Evolutionary conservation across 495 filamentous ascomycete species (phyloP).

Genomic region (Trichoderma erinaceum): DNA sequence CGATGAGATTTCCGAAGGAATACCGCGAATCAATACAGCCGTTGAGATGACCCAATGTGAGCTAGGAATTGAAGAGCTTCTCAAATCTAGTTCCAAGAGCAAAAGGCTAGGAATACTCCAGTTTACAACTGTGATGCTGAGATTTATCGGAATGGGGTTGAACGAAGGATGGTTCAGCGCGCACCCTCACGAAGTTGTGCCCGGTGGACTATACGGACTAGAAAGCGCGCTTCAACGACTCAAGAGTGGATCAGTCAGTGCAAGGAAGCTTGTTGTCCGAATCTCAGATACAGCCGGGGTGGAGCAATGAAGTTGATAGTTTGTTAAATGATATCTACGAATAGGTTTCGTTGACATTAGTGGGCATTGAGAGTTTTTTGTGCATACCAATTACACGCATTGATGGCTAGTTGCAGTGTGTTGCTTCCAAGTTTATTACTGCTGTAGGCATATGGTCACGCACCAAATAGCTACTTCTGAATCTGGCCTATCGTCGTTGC

Average conservation of each 20-base stretch:
- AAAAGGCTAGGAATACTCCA: not conserved
- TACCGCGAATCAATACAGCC: conserved; percentile 25
- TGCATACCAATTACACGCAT: no score
- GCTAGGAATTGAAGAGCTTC: conserved; percentile 43
- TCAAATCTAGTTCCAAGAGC: not conserved
- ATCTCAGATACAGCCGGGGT: conserved; percentile 55
- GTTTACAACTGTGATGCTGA: conserved; percentile 32
- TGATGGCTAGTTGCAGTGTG: no score
- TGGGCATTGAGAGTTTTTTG: no score
- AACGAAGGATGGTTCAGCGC: conserved; percentile 52
- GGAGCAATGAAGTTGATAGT: not conserved
- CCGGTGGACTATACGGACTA: conserved; percentile 54
- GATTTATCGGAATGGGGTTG: conserved; percentile 43
- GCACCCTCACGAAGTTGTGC: conserved; percentile 57
- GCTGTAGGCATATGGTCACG: no score
- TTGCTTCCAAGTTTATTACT: no score
- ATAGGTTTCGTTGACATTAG: no score
- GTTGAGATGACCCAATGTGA: conserved; percentile 43
- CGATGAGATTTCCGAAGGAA: conserved; percentile 24
- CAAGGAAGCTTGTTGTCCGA: conserved; percentile 62
- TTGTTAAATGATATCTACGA: no score
- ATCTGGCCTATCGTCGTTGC: no score
- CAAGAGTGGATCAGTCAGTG: conserved; percentile 57
- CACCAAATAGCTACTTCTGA: no score
- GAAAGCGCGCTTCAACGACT: conserved; percentile 51